Evolutionary conservation across 345 rosid species (phyloP).

Genomic region (Conringia planisiliqua): DNA sequence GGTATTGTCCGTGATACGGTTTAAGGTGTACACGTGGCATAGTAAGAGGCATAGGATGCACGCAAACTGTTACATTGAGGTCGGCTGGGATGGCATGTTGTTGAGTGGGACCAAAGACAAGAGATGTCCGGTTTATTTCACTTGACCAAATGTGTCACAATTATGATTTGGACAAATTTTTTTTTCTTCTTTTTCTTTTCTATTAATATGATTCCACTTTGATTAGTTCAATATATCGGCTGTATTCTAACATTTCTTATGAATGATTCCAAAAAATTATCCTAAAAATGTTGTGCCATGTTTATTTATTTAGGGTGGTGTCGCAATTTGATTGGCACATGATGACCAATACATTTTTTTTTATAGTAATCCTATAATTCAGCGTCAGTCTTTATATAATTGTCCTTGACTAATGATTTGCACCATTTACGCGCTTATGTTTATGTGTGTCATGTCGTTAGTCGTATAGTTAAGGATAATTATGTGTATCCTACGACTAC

Average conservation of each 20-base stretch:
- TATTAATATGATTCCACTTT: neutral
- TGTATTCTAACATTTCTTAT: neutral
- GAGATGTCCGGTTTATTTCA: slow-evolving; percentile 77
- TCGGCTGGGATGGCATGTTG: slow-evolving; percentile 68
- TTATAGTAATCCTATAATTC: neutral
- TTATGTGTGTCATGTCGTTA: neutral
- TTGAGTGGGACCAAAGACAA: slow-evolving; percentile 43
- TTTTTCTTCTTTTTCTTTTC: neutral
- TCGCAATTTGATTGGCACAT: neutral
- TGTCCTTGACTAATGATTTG: neutral
- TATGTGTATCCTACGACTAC: neutral
- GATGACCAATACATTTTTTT: neutral
- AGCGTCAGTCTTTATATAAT: neutral
- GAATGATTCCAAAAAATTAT: neutral
- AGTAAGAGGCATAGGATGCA: slow-evolving; percentile 63
- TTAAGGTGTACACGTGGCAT: slow-evolving; percentile 68
- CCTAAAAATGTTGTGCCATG: neutral
- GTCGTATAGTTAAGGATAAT: neutral
- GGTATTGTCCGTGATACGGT: slow-evolving; percentile 47
- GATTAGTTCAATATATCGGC: neutral
- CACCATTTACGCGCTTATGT: neutral
- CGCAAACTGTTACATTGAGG: slow-evolving; percentile 49
- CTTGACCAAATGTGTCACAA: slow-evolving; percentile 25
- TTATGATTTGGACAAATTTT: neutral
- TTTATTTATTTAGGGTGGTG: neutral